These are phyloP conservation scores for Amauroascus niger DNA, from an alignment of 2,329 filamentous ascomycete species.

Conservation along the genomic window DNA sequence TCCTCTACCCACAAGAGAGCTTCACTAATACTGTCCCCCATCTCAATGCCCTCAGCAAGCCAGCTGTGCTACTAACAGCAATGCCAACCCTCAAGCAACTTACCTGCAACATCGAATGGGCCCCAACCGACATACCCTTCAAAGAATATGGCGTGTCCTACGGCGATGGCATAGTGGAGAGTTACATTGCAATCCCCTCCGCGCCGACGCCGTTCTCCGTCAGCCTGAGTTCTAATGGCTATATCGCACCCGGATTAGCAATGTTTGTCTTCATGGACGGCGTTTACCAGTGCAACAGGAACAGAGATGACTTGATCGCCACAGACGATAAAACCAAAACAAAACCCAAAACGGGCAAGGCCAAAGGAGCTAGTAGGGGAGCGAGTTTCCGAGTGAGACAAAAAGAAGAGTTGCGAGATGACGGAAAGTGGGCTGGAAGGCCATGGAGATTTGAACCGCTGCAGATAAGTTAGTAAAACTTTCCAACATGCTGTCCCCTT, in stretches of 20 bases:
- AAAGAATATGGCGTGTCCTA: constrained; percentile 44
- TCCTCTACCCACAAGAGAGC: background rate
- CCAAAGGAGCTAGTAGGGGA: constrained; percentile 22
- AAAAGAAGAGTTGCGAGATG: constrained; percentile 42
- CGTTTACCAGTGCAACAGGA: constrained; percentile 49
- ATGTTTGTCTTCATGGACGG: constrained; percentile 51
- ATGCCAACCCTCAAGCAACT: constrained; percentile 49
- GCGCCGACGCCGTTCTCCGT: constrained; percentile 41
- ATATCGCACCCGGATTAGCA: constrained; percentile 45
- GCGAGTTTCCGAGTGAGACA: constrained; percentile 45
- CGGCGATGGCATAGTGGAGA: constrained; percentile 44
- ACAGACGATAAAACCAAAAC: background rate
- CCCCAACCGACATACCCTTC: constrained; percentile 35
- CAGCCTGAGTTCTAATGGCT: constrained; percentile 41
- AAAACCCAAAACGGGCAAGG: constrained; percentile 15
- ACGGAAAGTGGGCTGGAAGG: constrained; percentile 42
- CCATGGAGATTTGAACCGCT: constrained; percentile 47
- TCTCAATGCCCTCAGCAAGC: background rate
- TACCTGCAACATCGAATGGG: constrained; percentile 43
- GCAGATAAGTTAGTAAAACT: constrained; percentile 40
- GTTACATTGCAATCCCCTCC: constrained; percentile 43
- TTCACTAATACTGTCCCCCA: background rate
- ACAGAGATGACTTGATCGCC: constrained; percentile 34
- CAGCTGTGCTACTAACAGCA: constrained; percentile 3
- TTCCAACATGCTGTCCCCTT: no score